Conservation (phyloP, 1,284 basidiomycete species). For the Puccinia brachypodii region DNA sequence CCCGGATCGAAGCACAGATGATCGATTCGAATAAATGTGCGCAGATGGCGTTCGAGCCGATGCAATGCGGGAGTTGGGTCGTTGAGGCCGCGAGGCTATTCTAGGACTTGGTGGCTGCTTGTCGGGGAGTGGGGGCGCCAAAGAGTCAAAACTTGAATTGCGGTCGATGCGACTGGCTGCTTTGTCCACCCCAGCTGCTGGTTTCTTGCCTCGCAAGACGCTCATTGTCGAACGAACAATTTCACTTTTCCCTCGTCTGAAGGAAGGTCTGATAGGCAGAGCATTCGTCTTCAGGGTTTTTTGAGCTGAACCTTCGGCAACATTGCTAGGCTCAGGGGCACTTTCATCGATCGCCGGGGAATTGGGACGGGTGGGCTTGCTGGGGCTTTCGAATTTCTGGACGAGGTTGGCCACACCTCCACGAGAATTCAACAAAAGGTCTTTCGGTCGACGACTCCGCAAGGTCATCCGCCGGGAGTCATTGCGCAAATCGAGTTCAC, state of each 20-base stretch:
- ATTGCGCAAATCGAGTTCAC: slow-evolving; percentile 31
- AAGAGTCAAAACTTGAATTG: slow-evolving; percentile 28
- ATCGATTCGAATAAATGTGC: neutral
- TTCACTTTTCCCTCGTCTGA: slow-evolving; percentile 47
- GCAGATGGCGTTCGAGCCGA: slow-evolving; percentile 1
- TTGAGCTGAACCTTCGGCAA: neutral
- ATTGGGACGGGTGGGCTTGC: slow-evolving; percentile 1
- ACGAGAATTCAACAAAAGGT: slow-evolving; percentile 22
- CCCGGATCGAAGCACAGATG: neutral
- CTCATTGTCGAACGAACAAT: slow-evolving; percentile 30
- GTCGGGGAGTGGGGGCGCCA: neutral
- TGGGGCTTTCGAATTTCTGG: slow-evolving; percentile 46
- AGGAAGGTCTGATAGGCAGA: slow-evolving; percentile 26
- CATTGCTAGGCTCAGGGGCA: neutral
- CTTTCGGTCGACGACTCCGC: slow-evolving; percentile 29
- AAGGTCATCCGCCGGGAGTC: slow-evolving; percentile 37
- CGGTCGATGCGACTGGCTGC: neutral
- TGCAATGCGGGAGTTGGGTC: neutral
- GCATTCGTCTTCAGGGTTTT: slow-evolving; percentile 27
- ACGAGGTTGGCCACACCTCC: slow-evolving; percentile 46
- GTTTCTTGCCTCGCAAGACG: slow-evolving; percentile 32
- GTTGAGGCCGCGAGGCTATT: slow-evolving; percentile 19
- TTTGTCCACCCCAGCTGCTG: slow-evolving; percentile 1
- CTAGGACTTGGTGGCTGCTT: neutral
- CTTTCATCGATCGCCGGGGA: neutral